These are phyloP conservation scores for Sarcocystis neurona DNA, from an alignment of 169 alveolate species.

Conservation along the genomic window DNA sequence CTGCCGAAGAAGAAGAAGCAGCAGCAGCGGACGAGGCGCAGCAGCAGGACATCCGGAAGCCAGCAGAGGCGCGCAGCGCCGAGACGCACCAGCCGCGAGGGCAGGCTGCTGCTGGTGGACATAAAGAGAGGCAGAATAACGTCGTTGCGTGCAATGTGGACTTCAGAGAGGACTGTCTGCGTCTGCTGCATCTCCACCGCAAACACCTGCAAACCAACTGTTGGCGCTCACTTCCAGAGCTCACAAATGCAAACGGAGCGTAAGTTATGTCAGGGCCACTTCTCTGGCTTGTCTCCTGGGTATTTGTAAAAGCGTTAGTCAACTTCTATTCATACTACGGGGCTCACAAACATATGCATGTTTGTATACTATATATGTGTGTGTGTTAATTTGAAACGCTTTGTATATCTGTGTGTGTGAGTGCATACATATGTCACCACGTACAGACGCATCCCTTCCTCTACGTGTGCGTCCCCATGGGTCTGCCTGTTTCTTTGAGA, in stretches of 20 bases:
- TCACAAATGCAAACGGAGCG: slow-evolving; percentile 88
- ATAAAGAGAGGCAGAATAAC: not conserved
- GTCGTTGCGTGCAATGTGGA: not conserved
- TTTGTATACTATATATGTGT: not conserved
- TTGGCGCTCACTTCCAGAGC: slow-evolving; percentile 92
- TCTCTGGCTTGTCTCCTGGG: no score
- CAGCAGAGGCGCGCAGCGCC: not conserved
- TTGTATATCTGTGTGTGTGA: not conserved
- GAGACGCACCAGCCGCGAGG: not conserved
- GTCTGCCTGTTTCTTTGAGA: not conserved
- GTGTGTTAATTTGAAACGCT: not conserved
- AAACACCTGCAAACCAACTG: slow-evolving; percentile 68
- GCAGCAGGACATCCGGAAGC: not conserved
- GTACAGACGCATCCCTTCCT: not conserved
- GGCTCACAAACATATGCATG: no score
- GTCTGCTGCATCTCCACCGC: slow-evolving; percentile 61
- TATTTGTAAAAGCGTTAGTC: no score
- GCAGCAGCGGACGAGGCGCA: slow-evolving; percentile 24
- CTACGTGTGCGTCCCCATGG: no score
- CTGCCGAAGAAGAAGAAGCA: not conserved
- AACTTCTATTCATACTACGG: no score
- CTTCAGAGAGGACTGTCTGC: slow-evolving; percentile 39
- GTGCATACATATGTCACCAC: not conserved
- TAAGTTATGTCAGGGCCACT: no score
- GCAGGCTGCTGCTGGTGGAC: not conserved